Evolutionary conservation across 78 protist species (phyloP).

Genomic region (Isochrysis galbana): DNA sequence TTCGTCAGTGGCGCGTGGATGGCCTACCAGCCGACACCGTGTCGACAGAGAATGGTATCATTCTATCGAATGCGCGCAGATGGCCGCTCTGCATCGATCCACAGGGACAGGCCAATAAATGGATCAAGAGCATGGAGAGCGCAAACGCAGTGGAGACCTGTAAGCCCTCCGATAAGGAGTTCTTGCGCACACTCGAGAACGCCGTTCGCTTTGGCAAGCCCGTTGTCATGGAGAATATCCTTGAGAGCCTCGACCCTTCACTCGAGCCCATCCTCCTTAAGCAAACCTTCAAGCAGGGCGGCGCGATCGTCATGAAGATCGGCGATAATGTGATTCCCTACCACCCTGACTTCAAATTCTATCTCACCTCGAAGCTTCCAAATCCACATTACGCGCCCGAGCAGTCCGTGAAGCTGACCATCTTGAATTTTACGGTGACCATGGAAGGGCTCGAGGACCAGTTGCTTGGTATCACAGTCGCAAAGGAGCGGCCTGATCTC

Average conservation of each 20-base stretch:
- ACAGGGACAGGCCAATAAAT: too few species aligned
- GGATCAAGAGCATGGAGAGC: slow-evolving; percentile 57
- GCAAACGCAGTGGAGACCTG: slow-evolving; percentile 58
- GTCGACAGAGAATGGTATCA: slow-evolving; percentile 77
- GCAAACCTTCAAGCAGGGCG: slow-evolving; percentile 62
- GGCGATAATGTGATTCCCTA: slow-evolving; percentile 84
- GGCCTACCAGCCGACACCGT: slow-evolving; percentile 85
- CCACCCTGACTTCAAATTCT: slow-evolving; percentile 73
- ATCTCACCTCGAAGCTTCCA: slow-evolving; percentile 85
- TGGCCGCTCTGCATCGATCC: slow-evolving; percentile 88
- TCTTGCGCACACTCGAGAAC: slow-evolving; percentile 56
- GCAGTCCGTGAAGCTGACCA: slow-evolving; percentile 42
- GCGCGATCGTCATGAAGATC: slow-evolving; percentile 55
- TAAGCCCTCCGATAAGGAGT: slow-evolving; percentile 67
- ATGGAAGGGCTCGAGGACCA: slow-evolving; percentile 63
- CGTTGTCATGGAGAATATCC: slow-evolving; percentile 79
- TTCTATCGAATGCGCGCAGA: slow-evolving; percentile 60
- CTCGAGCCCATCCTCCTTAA: slow-evolving; percentile 84
- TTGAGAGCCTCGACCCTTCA: slow-evolving; percentile 77
- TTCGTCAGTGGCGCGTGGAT: slow-evolving; percentile 67
- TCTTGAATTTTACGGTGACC: slow-evolving; percentile 67
- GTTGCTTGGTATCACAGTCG: slow-evolving; percentile 63
- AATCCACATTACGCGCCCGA: slow-evolving; percentile 89
- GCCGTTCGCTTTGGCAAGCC: slow-evolving; percentile 80
- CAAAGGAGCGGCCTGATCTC: slow-evolving; percentile 75